Base-by-base conservation (phyloP, 345 rosid genomes). In the Orychophragmus violaceus region DNA sequence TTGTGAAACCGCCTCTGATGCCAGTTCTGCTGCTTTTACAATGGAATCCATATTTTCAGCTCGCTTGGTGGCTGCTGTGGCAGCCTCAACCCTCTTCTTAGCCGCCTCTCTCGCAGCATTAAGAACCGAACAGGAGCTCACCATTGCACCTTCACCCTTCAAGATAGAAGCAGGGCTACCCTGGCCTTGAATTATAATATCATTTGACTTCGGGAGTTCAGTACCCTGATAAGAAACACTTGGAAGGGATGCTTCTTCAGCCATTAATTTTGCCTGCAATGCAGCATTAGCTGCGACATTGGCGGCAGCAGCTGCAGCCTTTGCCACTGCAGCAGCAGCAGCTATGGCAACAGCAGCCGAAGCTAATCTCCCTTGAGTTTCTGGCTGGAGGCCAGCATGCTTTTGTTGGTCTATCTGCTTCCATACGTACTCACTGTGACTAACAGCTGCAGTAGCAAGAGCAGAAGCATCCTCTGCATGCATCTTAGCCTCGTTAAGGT, bases 291-390 rank as follows among this genome's bases (percentile, higher is more conserved):
- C 82, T 64, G 99, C 97, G 41, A 95, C 96, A 76, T 80, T 87
- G 59, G 97, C 96, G 46, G 96, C 96, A 10, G 97, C 97, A 55
- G 99, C 94, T 49, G 99, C 99, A 9, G 96, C 97, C 74, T 85
- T 91, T 33, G 98, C 99, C 78, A 91, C 96, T 36, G 99, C 85
- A 71, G 96, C 89, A 2, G 99, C 98, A 24, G 95, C 89, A 41
- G 95, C 86, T 59, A 85, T 71, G 14, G 95, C 90, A 82, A 79
- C 83, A 54, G 96, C 94, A 61, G 98, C 97, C n/a, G 87, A 86
- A 68, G 90, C 85, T 76, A 95, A 71, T 61, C 77, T 86, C 54
- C 76, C 78, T 79, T 91, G 90, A 61, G 73, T 79, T 67, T 88
- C 93, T 36, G 83, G 59, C 25, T 46, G 79, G 71, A 82, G 77